phyloP scores from a whole-genome alignment of 2,329 filamentous ascomycete genomes.

The Coccinonectria pachysandricola region DNA sequence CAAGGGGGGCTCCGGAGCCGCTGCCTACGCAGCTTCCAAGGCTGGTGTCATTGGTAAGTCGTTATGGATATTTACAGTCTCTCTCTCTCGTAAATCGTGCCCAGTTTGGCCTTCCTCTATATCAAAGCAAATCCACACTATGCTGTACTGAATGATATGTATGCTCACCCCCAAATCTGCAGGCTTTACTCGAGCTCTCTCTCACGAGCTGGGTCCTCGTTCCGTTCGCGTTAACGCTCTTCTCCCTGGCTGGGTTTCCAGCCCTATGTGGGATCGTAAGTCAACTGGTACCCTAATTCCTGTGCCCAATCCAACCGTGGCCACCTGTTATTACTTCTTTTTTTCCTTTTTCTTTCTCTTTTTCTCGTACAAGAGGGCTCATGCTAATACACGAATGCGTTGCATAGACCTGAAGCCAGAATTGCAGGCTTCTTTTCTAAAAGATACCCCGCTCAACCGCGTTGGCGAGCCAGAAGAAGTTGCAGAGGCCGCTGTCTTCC shows the following conservation, averaged over 20 bases:
- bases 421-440: slow-evolving; percentile 28
- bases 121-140: slow-evolving; percentile 10
- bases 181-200: slow-evolving; percentile 61
- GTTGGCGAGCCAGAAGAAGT: slow-evolving; percentile 62
- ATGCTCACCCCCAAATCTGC: slow-evolving; percentile 9
- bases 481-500: slow-evolving; percentile 71
- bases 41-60: slow-evolving; percentile 61
- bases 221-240: slow-evolving; percentile 70
- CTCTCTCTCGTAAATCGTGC: slow-evolving; percentile 5
- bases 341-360: background rate
- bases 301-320: slow-evolving; percentile 1
- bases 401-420: slow-evolving; percentile 27
- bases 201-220: slow-evolving; percentile 47
- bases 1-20: slow-evolving; percentile 59
- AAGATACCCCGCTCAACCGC: slow-evolving; percentile 52
- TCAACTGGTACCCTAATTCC: slow-evolving; percentile 11
- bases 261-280: slow-evolving; percentile 66
- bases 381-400: slow-evolving; percentile 31
- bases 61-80: no score
- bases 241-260: slow-evolving; percentile 73
- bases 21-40: slow-evolving; percentile 70
- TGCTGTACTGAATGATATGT: slow-evolving; percentile 12
- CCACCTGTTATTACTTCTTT: background rate
- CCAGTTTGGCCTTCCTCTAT: slow-evolving; percentile 6
- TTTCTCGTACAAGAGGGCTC: slow-evolving; percentile 7